Evolutionary conservation across 108 stramenopile genomes (phyloP).

Genomic region (Skeletonema tropicum): DNA sequence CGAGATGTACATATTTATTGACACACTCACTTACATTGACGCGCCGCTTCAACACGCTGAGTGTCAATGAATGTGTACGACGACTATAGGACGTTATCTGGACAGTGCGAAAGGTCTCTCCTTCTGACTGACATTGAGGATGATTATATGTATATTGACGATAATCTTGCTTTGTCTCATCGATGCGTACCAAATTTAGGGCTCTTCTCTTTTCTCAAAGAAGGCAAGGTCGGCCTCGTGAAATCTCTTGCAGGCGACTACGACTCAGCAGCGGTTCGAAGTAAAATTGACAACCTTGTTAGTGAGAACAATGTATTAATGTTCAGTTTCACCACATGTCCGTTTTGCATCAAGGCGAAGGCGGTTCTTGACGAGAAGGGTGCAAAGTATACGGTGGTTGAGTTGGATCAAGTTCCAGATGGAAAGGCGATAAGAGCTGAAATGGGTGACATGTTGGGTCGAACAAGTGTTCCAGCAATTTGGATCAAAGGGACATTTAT

Average conservation of each 20-base stretch:
- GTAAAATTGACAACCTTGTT: conserved; percentile 64
- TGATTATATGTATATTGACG: background rate
- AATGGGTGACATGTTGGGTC: conserved; percentile 75
- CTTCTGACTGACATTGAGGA: too few relatives aligned
- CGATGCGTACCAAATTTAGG: background rate
- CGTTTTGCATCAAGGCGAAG: conserved; percentile 93
- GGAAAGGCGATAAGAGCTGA: conserved; percentile 90
- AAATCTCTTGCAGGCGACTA: conserved; percentile 85
- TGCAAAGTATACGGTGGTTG: conserved; percentile 75
- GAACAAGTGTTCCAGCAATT: conserved; percentile 92
- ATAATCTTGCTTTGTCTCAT: background rate
- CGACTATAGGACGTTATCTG: background rate
- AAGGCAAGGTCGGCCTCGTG: conserved; percentile 83
- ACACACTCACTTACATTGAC: too few relatives aligned
- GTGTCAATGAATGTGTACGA: too few relatives aligned
- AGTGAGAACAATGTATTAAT: conserved; percentile 67
- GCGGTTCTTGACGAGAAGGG: conserved; percentile 65
- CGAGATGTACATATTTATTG: too few relatives aligned
- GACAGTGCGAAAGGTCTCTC: too few relatives aligned
- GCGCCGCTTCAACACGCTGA: too few relatives aligned
- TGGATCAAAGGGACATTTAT: conserved; percentile 84
- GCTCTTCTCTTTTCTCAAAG: conserved; percentile 57
- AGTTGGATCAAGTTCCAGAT: conserved; percentile 71
- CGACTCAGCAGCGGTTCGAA: conserved; percentile 62
- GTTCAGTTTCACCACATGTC: conserved; percentile 84